phyloP scores from a whole-genome alignment of 78 protist genomes.

The Speleostelium caveatum region DNA sequence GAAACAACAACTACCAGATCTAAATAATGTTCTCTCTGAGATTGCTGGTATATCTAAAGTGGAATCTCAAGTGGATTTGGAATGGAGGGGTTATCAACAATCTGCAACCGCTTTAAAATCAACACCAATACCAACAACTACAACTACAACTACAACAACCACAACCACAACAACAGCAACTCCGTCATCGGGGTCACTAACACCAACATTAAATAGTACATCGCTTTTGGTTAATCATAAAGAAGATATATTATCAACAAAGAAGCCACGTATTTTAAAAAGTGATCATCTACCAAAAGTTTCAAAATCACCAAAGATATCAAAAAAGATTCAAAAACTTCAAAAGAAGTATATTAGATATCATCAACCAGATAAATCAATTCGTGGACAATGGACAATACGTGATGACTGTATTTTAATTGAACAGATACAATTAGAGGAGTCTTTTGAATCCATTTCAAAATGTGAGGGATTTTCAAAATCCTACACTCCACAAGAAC shows the following conservation, averaged over 20 bases:
- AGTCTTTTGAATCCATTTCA: background rate
- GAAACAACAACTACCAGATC: slow-evolving; percentile 10
- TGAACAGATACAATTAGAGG: slow-evolving; percentile 9
- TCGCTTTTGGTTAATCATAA: background rate
- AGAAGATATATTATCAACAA: background rate
- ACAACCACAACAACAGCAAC: slow-evolving; percentile 1
- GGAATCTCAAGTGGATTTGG: background rate
- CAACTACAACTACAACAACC: background rate
- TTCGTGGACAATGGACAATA: slow-evolving; percentile 66
- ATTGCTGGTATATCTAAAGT: background rate
- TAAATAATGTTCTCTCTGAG: background rate
- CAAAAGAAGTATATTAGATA: slow-evolving; percentile 20
- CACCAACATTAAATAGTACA: background rate
- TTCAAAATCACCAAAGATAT: slow-evolving; percentile 2
- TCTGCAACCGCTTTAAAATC: background rate
- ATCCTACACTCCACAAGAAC: slow-evolving; percentile 16
- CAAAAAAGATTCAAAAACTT: slow-evolving; percentile 42
- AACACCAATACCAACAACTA: background rate
- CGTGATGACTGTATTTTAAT: slow-evolving; percentile 23
- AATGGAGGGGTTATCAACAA: slow-evolving; percentile 1
- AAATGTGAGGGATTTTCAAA: slow-evolving; percentile 26
- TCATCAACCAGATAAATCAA: slow-evolving; percentile 5
- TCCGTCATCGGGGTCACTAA: background rate
- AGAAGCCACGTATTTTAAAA: slow-evolving; percentile 23
- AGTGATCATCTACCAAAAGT: slow-evolving; percentile 21